Percentiles rank a stretch among this genome's conserved stretches.
Evolutionary conservation across 2,329 filamentous ascomycete genomes (phyloP).

Genomic region (Phaeoacremonium minimum): DNA sequence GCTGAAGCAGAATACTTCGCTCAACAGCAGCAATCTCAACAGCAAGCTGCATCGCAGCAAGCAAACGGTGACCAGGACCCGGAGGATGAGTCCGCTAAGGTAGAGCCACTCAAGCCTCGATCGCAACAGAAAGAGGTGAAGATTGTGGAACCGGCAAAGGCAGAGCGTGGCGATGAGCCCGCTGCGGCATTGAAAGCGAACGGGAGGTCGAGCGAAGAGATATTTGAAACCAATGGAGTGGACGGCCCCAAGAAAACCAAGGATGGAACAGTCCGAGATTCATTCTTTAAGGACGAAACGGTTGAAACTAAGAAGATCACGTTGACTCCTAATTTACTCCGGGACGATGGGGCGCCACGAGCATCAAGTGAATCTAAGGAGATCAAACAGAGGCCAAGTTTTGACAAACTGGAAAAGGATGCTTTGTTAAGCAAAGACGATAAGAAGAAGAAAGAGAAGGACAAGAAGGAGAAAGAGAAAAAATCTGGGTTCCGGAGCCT

Average conservation of each 20-base stretch:
- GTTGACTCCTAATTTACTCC: conserved; percentile 84
- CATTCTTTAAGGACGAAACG: conserved; percentile 94
- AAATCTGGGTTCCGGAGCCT: conserved; percentile 56
- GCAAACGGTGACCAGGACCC: conserved; percentile 22
- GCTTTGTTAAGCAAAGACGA: conserved; percentile 56
- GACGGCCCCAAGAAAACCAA: conserved; percentile 60
- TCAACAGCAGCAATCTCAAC: conserved; percentile 17
- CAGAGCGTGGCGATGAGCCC: conserved; percentile 30
- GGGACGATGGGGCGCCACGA: conserved; percentile 65
- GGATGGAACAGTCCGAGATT: conserved; percentile 86
- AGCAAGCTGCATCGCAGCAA: conserved; percentile 22
- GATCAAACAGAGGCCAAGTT: conserved; percentile 56
- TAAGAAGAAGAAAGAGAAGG: conserved; percentile 69
- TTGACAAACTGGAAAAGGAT: conserved; percentile 71
- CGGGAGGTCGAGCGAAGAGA: conserved; percentile 61
- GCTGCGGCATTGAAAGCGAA: conserved; percentile 13
- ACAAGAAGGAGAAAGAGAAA: conserved; percentile 70
- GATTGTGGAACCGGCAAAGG: conserved; percentile 20
- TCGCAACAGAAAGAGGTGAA: conserved; percentile 32
- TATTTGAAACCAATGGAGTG: conserved; percentile 49
- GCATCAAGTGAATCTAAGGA: conserved; percentile 53
- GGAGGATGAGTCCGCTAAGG: conserved; percentile 49
- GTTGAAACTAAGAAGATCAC: conserved; percentile 97
- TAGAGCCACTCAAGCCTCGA: conserved; percentile 50
- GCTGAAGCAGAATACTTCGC: conserved; percentile 31